Base-by-base conservation (phyloP, 1,284 basidiomycete genomes). In the Boletus mariae region DNA sequence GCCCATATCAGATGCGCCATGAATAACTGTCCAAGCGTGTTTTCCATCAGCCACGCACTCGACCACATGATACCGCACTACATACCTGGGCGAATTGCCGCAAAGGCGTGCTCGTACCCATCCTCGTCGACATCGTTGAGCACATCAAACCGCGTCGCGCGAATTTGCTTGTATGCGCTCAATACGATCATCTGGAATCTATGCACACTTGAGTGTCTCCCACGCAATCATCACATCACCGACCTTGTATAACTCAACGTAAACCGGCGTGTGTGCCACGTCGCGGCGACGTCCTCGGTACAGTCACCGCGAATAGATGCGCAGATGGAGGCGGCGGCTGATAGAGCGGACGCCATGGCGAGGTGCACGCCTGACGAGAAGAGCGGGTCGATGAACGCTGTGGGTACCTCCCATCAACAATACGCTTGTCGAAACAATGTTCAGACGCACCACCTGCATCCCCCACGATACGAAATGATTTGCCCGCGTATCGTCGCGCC, bases 1-100 rank as follows among this genome's bases (percentile, higher is more conserved):
- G 12, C 87, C 87, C 77, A 88, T 80, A 58, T 89, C 87, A 1
- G 82, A 82, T 42, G 82, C 83, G 8, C 87, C 87, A 68, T 89
- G 87, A 35, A 90, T 88, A 26, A 90, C 87, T 89, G 35, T 32
- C 3, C 17, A 20, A 13, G 8, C 29, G 20, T 8, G 1, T 23
- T 20, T 15, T 5, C 5, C 3, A 5, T 32, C 7, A 32, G 20
- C 17, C 17, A 7, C 28, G 3, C 44, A 45, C 31, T 15, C 12
- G 29, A 45, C 20, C 31, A 32, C 17, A 15, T 9, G 7, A 13
- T 10, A 20, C 20, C 20, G 20, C 6, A 35, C 34, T 11, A 12
- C 15, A 57, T 58, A 82, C 82, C 75, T 49, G 82, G 82, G 29
- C 83, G 71, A 53, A 85, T 70, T 57, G 74, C 73, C 38, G 73